Conservation (phyloP, 768 basidiomycete species). For the Xanthoconium stramineum region DNA sequence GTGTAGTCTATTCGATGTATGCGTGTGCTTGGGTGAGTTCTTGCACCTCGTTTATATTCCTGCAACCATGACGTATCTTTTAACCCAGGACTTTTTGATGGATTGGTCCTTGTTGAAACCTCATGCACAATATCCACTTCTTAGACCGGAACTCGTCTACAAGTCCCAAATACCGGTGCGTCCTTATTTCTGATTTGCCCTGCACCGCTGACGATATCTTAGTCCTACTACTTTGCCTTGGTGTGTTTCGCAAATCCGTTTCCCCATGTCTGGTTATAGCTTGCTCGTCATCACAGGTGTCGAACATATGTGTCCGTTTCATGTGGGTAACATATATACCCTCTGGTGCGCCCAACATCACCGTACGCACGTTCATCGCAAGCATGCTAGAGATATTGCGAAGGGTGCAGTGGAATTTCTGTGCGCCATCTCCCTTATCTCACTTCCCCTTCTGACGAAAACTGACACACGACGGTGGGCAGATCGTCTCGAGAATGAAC, state of each 20-base stretch:
- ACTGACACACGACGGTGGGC: too few species aligned
- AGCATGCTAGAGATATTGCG: slow-evolving; percentile 75
- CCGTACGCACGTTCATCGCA: slow-evolving; percentile 61
- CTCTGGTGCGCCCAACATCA: slow-evolving; percentile 40
- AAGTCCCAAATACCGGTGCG: slow-evolving; percentile 55
- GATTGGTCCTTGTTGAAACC: slow-evolving; percentile 85
- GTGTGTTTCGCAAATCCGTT: slow-evolving; percentile 41
- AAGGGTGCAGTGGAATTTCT: slow-evolving; percentile 90
- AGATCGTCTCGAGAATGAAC: slow-evolving; percentile 89
- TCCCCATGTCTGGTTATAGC: background rate
- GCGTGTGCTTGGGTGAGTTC: slow-evolving; percentile 70
- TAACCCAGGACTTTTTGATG: slow-evolving; percentile 78
- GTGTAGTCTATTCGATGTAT: slow-evolving; percentile 66
- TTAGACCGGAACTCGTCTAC: slow-evolving; percentile 78
- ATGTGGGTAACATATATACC: slow-evolving; percentile 81
- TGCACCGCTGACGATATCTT: background rate
- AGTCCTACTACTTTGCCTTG: slow-evolving; percentile 82
- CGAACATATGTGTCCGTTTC: slow-evolving; percentile 76
- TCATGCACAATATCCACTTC: slow-evolving; percentile 51
- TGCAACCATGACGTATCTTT: background rate
- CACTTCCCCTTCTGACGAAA: too few species aligned
- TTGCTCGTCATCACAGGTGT: slow-evolving; percentile 46
- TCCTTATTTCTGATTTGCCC: too few species aligned
- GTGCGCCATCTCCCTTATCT: slow-evolving; percentile 40
- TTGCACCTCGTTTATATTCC: background rate